Evolutionary conservation across 2,329 filamentous ascomycete genomes (phyloP).

Genomic region (Annulohypoxylon truncatum): DNA sequence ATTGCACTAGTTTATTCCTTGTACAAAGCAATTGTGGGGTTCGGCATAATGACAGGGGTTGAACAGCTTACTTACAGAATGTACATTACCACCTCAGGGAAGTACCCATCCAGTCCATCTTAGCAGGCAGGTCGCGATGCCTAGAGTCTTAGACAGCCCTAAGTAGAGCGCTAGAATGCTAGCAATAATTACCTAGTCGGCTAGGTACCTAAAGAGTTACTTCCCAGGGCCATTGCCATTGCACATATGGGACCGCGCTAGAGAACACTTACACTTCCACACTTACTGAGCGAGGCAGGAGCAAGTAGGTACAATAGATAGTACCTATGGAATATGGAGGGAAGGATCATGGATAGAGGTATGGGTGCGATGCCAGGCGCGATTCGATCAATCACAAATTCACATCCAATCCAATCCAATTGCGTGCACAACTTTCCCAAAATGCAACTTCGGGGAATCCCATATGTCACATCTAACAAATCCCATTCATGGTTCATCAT

Average conservation of each 20-base stretch:
- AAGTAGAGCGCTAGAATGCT: conserved; percentile 6
- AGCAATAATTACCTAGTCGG: conserved; percentile 9
- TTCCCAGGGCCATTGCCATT: background rate
- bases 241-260: conserved; percentile 8
- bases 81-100: conserved; percentile 2
- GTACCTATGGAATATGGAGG: background rate
- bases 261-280: background rate
- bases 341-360: conserved; percentile 7
- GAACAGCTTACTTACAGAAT: conserved; percentile 8
- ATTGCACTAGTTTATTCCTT: background rate
- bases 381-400: conserved; percentile 26
- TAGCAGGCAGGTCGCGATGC: background rate
- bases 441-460: conserved; percentile 37
- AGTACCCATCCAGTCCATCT: background rate
- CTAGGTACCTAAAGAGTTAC: conserved; percentile 10
- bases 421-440: background rate
- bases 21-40: conserved; percentile 25
- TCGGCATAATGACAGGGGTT: conserved; percentile 13
- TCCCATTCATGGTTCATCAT: conserved; percentile 30
- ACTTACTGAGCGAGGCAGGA: conserved; percentile 5
- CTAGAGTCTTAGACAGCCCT: conserved; percentile 16
- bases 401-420: background rate
- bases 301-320: background rate
- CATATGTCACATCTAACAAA: conserved; percentile 34
- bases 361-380: conserved; percentile 5